Evolutionary conservation across 73 alveolate species (phyloP).

Genomic region (Symbiodinium natans): DNA sequence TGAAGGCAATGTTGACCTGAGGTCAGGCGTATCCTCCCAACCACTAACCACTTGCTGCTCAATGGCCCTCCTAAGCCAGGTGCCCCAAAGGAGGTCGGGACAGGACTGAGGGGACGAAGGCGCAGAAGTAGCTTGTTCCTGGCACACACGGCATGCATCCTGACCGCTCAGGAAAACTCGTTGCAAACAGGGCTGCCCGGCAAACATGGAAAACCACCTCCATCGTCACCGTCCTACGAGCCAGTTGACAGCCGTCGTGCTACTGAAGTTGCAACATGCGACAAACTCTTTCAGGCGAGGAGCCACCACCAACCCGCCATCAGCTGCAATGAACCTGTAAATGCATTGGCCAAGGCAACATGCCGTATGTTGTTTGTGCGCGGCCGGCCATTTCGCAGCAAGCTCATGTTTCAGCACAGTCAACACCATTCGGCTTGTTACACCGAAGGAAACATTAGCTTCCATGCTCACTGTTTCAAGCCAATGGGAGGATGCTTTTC

Average conservation of each 20-base stretch:
- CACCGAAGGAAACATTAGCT: no score
- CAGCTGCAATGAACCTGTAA: conserved; percentile 86
- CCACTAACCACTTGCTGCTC: not conserved
- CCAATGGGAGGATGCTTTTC: no score
- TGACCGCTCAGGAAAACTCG: not conserved
- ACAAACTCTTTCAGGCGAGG: not conserved
- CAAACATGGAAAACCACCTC: conserved; percentile 72
- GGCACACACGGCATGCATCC: not conserved
- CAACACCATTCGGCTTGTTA: no score
- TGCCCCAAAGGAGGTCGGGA: conserved; percentile 89
- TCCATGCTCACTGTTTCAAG: no score
- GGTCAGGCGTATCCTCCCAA: not conserved
- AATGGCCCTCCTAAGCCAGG: not conserved
- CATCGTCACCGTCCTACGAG: conserved; percentile 22
- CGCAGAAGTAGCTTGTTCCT: conserved; percentile 84
- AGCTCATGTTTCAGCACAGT: no score
- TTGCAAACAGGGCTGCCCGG: not conserved
- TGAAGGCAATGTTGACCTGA: conserved; percentile 92
- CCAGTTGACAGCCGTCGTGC: not conserved
- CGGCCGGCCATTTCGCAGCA: no score
- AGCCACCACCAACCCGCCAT: not conserved
- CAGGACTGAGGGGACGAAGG: conserved; percentile 75
- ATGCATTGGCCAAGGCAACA: not conserved
- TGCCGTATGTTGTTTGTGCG: not conserved
- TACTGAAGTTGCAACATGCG: not conserved